Evolutionary conservation across 2,329 filamentous ascomycete species (phyloP).

Genomic region (Trichothecium roseum): DNA sequence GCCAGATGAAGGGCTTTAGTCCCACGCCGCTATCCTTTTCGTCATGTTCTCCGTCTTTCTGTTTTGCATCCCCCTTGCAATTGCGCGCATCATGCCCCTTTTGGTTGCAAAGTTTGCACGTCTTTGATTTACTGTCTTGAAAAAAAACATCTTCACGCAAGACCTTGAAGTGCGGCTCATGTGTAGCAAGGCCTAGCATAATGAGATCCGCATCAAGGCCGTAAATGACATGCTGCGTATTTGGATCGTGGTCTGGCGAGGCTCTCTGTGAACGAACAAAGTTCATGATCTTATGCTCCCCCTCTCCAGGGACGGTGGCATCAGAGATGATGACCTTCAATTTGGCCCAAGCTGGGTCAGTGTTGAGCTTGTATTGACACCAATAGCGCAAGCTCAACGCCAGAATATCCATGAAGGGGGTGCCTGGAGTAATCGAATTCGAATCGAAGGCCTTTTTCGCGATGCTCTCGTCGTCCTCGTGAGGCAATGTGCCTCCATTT

Average conservation of each 20-base stretch:
- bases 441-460: constrained; percentile 89
- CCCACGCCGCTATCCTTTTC: constrained; percentile 63
- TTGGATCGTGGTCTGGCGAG: constrained; percentile 85
- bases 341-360: constrained; percentile 89
- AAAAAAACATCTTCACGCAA: constrained; percentile 94
- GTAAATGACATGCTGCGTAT: constrained; percentile 96
- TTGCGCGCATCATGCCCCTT: constrained; percentile 82
- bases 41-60: constrained; percentile 69
- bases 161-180: constrained; percentile 94
- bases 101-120: constrained; percentile 84
- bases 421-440: constrained; percentile 83
- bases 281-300: constrained; percentile 99
- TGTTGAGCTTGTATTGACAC: constrained; percentile 96
- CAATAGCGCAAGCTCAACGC: constrained; percentile 87
- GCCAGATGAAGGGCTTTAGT: constrained; percentile 94
- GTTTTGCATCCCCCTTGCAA: constrained; percentile 69
- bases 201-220: constrained; percentile 96
- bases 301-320: constrained; percentile 93
- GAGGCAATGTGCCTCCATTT: constrained; percentile 53
- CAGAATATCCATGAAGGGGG: constrained; percentile 96
- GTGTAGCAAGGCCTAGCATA: constrained; percentile 93
- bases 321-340: constrained; percentile 98
- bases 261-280: constrained; percentile 90
- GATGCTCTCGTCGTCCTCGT: constrained; percentile 49
- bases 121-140: constrained; percentile 71